phyloP scores from a whole-genome alignment of 768 basidiomycete species.

The Phlebiopsis gigantea region DNA sequence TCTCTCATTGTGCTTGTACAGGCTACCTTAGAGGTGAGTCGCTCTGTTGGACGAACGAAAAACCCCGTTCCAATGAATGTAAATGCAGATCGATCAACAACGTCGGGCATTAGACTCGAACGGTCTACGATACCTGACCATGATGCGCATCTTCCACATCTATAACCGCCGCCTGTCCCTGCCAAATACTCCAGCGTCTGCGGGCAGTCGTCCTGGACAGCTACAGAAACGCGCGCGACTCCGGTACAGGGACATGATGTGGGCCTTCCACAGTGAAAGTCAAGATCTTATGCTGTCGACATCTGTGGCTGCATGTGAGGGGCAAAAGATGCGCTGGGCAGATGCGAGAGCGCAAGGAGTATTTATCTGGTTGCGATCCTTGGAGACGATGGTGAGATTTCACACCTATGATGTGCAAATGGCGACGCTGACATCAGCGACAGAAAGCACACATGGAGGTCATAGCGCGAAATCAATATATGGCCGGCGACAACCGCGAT shows the following conservation, averaged over 20 bases:
- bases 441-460: slow-evolving; percentile 81
- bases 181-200: slow-evolving; percentile 42
- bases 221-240: slow-evolving; percentile 69
- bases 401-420: background rate
- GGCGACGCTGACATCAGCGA: background rate
- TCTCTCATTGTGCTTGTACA: slow-evolving; percentile 82
- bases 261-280: slow-evolving; percentile 95
- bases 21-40: slow-evolving; percentile 71
- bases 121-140: slow-evolving; percentile 88
- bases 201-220: slow-evolving; percentile 34
- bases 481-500: slow-evolving; percentile 82
- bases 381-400: slow-evolving; percentile 66
- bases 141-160: slow-evolving; percentile 89
- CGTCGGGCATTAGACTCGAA: slow-evolving; percentile 87
- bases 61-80: background rate
- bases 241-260: slow-evolving; percentile 90
- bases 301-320: slow-evolving; percentile 59
- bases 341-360: slow-evolving; percentile 86
- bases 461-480: slow-evolving; percentile 90
- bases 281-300: slow-evolving; percentile 78
- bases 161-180: slow-evolving; percentile 60
- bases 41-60: background rate
- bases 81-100: slow-evolving; percentile 79
- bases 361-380: slow-evolving; percentile 80
- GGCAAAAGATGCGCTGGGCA: slow-evolving; percentile 84